Evolutionary conservation across 805 yeast genomes (phyloP).

Genomic region (Blastobotrys parvus): DNA sequence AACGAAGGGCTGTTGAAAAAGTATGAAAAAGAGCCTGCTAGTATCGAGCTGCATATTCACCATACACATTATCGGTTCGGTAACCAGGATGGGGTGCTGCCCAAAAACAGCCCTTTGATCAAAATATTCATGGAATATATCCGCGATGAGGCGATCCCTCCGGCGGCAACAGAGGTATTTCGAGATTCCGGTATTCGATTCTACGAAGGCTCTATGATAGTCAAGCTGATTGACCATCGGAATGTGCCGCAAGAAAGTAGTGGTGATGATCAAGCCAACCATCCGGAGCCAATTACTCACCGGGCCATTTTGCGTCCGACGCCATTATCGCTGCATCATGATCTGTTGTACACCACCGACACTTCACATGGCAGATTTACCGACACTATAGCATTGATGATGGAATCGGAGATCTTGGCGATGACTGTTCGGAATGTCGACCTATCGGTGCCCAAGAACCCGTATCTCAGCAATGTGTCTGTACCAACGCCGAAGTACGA

Average conservation of each 20-base stretch:
- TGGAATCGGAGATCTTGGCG: constrained; percentile 82
- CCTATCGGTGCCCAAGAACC: constrained; percentile 48
- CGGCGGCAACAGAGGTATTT: constrained; percentile 80
- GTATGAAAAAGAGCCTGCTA: constrained; percentile 68
- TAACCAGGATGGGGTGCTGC: constrained; percentile 80
- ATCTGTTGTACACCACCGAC: constrained; percentile 76
- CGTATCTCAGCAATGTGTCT: constrained; percentile 28
- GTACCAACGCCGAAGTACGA: constrained; percentile 6
- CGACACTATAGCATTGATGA: constrained; percentile 66
- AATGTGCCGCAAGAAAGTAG: constrained; percentile 19
- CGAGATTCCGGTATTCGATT: constrained; percentile 77
- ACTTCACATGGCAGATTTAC: constrained; percentile 58
- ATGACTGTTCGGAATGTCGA: constrained; percentile 72
- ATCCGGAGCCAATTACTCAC: constrained; percentile 51
- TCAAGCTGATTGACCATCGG: constrained; percentile 84
- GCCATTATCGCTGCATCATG: constrained; percentile 73
- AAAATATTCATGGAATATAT: constrained; percentile 70
- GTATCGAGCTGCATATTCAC: constrained; percentile 82
- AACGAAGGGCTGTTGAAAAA: constrained; percentile 66
- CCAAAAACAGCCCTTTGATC: constrained; percentile 67
- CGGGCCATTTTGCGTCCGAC: constrained; percentile 75
- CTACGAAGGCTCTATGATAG: constrained; percentile 83
- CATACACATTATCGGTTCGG: constrained; percentile 89
- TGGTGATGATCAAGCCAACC: background rate
- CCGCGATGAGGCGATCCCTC: constrained; percentile 76